These are phyloP conservation scores for Trichophyton benhamiae DNA, from an alignment of 2,329 filamentous ascomycete species.

Conservation along the genomic window DNA sequence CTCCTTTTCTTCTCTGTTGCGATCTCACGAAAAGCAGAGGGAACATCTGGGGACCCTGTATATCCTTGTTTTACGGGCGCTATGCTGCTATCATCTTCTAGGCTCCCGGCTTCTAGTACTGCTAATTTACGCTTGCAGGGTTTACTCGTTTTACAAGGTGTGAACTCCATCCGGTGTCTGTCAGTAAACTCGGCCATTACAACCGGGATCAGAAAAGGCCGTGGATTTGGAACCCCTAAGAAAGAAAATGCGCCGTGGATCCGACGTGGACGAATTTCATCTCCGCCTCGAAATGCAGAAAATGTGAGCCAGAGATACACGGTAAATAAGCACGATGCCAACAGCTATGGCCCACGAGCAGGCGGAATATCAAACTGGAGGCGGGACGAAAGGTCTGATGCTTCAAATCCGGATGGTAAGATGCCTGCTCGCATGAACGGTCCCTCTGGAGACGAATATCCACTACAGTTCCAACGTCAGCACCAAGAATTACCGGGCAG, in stretches of 20 bases:
- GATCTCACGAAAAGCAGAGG: neutral
- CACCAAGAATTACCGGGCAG: neutral
- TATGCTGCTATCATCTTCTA: neutral
- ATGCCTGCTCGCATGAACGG: neutral
- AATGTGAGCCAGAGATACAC: neutral
- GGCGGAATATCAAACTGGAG: neutral
- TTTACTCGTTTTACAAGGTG: neutral
- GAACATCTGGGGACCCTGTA: neutral
- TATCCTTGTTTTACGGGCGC: neutral
- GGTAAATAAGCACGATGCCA: neutral
- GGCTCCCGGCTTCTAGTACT: neutral
- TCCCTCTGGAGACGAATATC: neutral
- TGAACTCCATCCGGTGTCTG: slow-evolving; percentile 29
- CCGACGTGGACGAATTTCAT: neutral
- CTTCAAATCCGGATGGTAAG: neutral
- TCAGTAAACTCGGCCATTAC: slow-evolving; percentile 59
- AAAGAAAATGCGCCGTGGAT: neutral
- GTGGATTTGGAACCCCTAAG: neutral
- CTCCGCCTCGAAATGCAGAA: neutral
- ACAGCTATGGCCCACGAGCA: neutral
- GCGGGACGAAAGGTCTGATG: neutral
- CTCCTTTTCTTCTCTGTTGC: neutral
- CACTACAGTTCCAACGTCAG: no score
- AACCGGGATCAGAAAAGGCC: slow-evolving; percentile 45
- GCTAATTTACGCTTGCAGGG: neutral